A percentile compares a stretch with the other conserved stretches of the same genome.
phyloP scores from a whole-genome alignment of 768 basidiomycete genomes.

The Termitomyces sp. region DNA sequence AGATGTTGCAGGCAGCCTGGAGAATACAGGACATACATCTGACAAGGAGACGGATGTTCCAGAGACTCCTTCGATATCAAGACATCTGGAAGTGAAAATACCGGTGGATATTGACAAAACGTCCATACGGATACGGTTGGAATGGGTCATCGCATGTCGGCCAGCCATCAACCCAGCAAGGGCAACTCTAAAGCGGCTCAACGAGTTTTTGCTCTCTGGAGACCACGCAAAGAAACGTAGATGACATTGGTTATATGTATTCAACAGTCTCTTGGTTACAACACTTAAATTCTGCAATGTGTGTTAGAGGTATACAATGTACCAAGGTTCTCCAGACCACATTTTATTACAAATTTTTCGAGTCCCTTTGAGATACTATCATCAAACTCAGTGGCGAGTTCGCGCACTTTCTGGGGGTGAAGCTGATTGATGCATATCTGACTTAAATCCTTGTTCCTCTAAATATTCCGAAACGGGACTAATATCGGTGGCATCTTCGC shows the following conservation, averaged over 20 bases:
- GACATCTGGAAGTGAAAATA: not conserved
- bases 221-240: not conserved
- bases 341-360: not conserved
- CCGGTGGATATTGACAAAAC: constrained; percentile 40
- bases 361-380: not conserved
- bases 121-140: constrained; percentile 64
- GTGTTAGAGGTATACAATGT: not conserved
- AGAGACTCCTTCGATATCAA: not conserved
- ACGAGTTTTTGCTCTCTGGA: constrained; percentile 55
- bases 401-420: not conserved
- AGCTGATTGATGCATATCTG: not conserved
- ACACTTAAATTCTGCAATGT: not conserved
- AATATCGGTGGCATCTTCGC: not conserved
- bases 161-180: constrained; percentile 82
- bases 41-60: not conserved
- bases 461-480: not conserved
- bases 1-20: not conserved
- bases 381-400: not conserved
- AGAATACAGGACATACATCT: not conserved
- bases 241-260: not conserved
- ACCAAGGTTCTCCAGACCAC: not conserved
- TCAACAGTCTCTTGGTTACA: not conserved
- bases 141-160: constrained; percentile 78
- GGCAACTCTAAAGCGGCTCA: constrained; percentile 71
- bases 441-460: not conserved